These are phyloP conservation scores for Kurtzmaniella natalensis DNA, from an alignment of 1,139 yeast species.

Conservation along the genomic window DNA sequence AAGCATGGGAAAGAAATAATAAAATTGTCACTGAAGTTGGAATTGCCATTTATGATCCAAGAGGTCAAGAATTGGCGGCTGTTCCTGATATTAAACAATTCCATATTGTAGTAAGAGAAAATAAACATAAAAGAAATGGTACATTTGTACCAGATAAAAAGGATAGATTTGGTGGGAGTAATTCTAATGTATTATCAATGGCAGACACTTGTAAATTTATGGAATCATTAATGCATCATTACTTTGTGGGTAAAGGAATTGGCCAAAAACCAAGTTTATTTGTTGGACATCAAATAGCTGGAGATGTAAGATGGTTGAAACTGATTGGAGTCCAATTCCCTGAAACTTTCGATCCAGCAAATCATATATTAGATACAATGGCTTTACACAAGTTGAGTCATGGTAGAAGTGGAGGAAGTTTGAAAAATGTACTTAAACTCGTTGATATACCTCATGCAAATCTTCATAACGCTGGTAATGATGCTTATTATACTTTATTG, in stretches of 20 bases:
- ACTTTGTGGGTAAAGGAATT: constrained; percentile 20
- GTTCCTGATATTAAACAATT: constrained; percentile 46
- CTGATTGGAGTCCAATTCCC: constrained; percentile 46
- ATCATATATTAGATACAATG: constrained; percentile 49
- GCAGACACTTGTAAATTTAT: constrained; percentile 35
- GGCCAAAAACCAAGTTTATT: constrained; percentile 26
- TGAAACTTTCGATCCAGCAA: constrained; percentile 7
- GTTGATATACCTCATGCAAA: constrained; percentile 60
- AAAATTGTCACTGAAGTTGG: constrained; percentile 64
- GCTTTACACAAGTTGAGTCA: constrained; percentile 40
- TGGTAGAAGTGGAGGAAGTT: constrained; percentile 41
- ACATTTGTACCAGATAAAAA: constrained; percentile 62
- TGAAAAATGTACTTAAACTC: constrained; percentile 49
- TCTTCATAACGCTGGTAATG: constrained; percentile 82
- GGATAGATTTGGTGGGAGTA: constrained; percentile 54
- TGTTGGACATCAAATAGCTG: constrained; percentile 66
- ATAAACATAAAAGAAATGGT: constrained; percentile 43
- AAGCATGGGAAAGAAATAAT: constrained; percentile 54
- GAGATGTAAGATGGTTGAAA: constrained; percentile 56
- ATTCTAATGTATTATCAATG: constrained; percentile 40
- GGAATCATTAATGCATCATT: constrained; percentile 37
- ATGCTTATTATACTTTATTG: constrained; percentile 66
- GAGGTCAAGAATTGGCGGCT: constrained; percentile 30
- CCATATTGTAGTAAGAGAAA: constrained; percentile 59
- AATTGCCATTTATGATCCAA: constrained; percentile 61